Evolutionary conservation across 768 basidiomycete species (phyloP), one percentile per base, ranked within the genome.

Genomic region (Leucocoprinus birnbaumii): DNA sequence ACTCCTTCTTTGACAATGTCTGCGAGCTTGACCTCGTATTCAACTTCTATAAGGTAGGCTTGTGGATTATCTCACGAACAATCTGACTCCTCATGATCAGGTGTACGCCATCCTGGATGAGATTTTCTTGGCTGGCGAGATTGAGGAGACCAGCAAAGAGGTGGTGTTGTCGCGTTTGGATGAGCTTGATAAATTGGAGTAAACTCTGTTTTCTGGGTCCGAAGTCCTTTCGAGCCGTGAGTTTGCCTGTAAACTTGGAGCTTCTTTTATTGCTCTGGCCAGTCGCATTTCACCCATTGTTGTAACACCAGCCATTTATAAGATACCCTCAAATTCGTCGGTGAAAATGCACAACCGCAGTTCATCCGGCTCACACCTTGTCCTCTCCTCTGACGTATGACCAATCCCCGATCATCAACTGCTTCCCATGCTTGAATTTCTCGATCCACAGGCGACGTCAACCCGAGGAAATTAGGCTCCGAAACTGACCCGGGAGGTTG

Each of bases 71-170:
- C 4, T 51, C 8, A 37, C 13, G 19, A 31, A 25, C n/a, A 49
- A 11, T 31, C 16, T 51, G 26, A 41, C 16, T 11, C 7, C 55
- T 51, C 25, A 44, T 35, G 22, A 13, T 47, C 21, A 96, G 92
- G 96, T 98, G 6, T 98, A 99, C 65, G 94, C 97, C 2, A 98
- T 99, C 52, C 77, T 99, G 54, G 97, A 99, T 67, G 97, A 99
- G 66, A 92, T 98, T 50, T 98, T 99, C 74, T 79, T 99, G 13
- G 97, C 97, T 2, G 97, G 97, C 3, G 97, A 99, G 73, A 89
- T 98, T 40, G 95, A 98, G 71, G 97, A 98, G 72, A 98, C 96
- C 31, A 94, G 91, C 67, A 98, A 98, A 66, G 92, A 94, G 51
- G 96, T 98, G 25, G 95, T 98, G 2, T 73, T 98, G 42, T 81